Conservation (phyloP, 2,329 filamentous ascomycete genomes). For the Neonectria magnoliae region DNA sequence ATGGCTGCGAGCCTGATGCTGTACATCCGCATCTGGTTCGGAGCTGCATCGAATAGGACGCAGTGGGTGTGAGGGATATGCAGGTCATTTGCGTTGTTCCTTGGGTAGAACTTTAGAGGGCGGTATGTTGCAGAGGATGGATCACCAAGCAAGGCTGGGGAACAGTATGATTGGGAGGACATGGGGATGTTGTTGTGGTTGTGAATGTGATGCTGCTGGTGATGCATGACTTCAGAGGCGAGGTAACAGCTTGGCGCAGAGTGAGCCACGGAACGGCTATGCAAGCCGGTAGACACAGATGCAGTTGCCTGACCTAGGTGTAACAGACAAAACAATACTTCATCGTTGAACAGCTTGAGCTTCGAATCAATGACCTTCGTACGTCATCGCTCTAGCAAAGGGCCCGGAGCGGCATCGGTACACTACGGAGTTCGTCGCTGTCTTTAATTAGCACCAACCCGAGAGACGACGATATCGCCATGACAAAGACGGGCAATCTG, state of each 20-base stretch:
- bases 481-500: neutral
- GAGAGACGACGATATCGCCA: neutral
- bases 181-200: neutral
- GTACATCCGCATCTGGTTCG: neutral
- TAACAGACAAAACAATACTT: neutral
- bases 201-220: neutral
- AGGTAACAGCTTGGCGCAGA: neutral
- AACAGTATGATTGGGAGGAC: neutral
- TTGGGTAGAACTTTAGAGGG: neutral
- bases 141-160: neutral
- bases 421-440: neutral
- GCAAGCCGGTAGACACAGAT: neutral
- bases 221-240: neutral
- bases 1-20: neutral
- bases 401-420: neutral
- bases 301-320: neutral
- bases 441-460: neutral
- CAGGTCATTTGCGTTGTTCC: neutral
- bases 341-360: neutral
- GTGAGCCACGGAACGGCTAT: neutral
- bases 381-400: neutral
- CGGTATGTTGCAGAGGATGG: neutral
- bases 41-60: neutral
- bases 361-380: neutral
- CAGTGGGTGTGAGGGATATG: neutral